Evolutionary conservation across 2,329 filamentous ascomycete genomes (phyloP).

Genomic region (Purpureocillium takamizusanense): DNA sequence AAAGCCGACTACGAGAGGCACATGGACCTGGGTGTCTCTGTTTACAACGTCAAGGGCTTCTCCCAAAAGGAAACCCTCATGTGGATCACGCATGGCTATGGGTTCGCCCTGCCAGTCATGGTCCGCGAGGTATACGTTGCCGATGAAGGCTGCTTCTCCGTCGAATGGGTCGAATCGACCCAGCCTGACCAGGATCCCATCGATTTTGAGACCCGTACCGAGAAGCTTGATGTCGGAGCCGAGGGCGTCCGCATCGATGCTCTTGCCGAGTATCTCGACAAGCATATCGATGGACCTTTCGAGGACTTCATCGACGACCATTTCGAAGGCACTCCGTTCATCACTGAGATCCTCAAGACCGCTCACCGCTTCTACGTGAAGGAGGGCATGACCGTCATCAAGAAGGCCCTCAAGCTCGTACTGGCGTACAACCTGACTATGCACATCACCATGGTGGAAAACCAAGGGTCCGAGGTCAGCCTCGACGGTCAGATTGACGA

Average conservation of each 20-base stretch:
- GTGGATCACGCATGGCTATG: constrained; percentile 95
- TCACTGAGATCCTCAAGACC: constrained; percentile 94
- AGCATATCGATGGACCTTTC: constrained; percentile 86
- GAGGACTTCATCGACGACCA: constrained; percentile 93
- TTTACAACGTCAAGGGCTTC: constrained; percentile 90
- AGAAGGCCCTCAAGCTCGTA: constrained; percentile 90
- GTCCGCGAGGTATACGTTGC: constrained; percentile 89
- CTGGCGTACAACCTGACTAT: constrained; percentile 92
- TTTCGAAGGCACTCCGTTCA: constrained; percentile 89
- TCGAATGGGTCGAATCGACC: constrained; percentile 86
- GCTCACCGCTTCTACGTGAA: constrained; percentile 88
- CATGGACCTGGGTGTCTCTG: constrained; percentile 75
- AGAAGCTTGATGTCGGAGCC: constrained; percentile 79
- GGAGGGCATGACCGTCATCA: constrained; percentile 80
- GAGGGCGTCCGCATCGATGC: constrained; percentile 76
- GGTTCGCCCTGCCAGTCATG: constrained; percentile 84
- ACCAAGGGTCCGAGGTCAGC: constrained; percentile 69
- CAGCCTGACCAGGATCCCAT: constrained; percentile 60
- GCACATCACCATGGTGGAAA: constrained; percentile 91
- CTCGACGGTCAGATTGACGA: constrained; percentile 80
- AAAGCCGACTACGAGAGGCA: constrained; percentile 94
- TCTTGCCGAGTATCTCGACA: constrained; percentile 86
- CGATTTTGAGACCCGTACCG: constrained; percentile 78
- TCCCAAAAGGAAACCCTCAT: constrained; percentile 59
- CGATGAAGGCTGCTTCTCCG: constrained; percentile 84